Base-by-base conservation (phyloP, 495 filamentous ascomycete genomes). In the Astrothelium macrocarpum region DNA sequence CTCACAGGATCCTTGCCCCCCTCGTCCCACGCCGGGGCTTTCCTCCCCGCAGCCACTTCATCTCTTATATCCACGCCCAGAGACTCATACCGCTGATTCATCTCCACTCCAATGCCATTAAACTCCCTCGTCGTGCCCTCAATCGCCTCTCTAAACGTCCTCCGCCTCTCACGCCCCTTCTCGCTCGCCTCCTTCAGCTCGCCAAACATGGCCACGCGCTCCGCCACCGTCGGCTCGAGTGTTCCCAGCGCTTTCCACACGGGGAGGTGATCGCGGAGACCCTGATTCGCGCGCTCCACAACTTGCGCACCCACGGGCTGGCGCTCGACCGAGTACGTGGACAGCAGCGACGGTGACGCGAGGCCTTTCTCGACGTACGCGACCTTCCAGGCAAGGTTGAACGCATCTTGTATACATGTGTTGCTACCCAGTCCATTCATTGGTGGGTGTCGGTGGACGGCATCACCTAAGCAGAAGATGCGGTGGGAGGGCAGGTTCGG, bases 351-450 rank as follows among this genome's bases (percentile, higher is more conserved):
- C 1, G 73, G 66, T 1, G 62, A 62, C 1, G 79, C 77, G 10
- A 68, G 61, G 0, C 78, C 78, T 32, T 74, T 75, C 53, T 80
- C 60, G 0, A 82, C 80, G 53, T 75, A 77, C 0, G 80, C 80
- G 25, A 83, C 67, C 62, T 84, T 84, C 81, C 81, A 84, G 11
- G 81, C 80, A 12, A 84, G 67, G 59, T 84, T 83, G 64, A 76
- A 81, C 0, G 80, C 77, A 65, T 84, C 81, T 72, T 82, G 79
- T 5, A 83, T 75, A 64, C 80, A 82, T 18, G 79, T 82, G 59
- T 84, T 84, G 20, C 73, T 76, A 12, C 81, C 81, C 1, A 82
- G 76, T 0, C 79, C 80, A 63, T 81, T 79, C 0, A 76, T 68
- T 9, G 80, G 80, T 0, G 81, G 79, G 62, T 84, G 81, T 0